Base-by-base conservation (phyloP, 352 stramenopile species). In the Peronospora belbahrii region DNA sequence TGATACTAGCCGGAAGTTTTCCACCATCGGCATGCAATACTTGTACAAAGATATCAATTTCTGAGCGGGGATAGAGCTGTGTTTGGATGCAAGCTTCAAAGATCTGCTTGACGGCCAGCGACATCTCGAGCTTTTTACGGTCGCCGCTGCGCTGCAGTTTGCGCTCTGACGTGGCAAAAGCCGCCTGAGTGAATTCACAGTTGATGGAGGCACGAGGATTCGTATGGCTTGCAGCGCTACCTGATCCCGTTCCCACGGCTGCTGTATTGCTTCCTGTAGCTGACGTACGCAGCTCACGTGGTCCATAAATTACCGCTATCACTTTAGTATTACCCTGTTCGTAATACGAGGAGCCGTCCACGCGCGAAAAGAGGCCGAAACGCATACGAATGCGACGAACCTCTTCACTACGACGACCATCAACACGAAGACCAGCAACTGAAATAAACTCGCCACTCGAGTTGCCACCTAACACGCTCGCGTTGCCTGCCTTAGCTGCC, bases 1-100 rank as follows among this genome's bases (percentile, higher is more conserved):
- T 97, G 56, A 96, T 89, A 37, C 77, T 88, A 15, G 85, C 83
- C 0, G 83, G 60, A n/a, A 95, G 57, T 48, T 92, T 77, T 9
- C 87, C 82, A 24, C 88, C 88, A 51, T 97, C 88, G 4, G 84
- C 76, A 46, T 96, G 85, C 37, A 95, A 59, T 49, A 97, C 82
- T 51, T 96, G 88, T 25, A 96, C 76, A 24, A 94, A 95, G 18
- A 97, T 88, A 52, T 96, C 85, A 51, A 97, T 96, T 67, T 97
- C 85, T 39, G 86, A 95, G 14, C 82, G 74, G 41, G 86, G 83
- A 44, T 95, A 96, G 44, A 96, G 64, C 36, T 96, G 71, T 41
- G 85, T 94, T 67, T 94, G 83, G 45, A 96, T 85, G 35, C 82
- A 92, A 20, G 82, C 79, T 47, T 94, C 81, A 39, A 97, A 96